Evolutionary conservation across 352 stramenopile genomes (phyloP).

Genomic region (Phytophthora crassamura): DNA sequence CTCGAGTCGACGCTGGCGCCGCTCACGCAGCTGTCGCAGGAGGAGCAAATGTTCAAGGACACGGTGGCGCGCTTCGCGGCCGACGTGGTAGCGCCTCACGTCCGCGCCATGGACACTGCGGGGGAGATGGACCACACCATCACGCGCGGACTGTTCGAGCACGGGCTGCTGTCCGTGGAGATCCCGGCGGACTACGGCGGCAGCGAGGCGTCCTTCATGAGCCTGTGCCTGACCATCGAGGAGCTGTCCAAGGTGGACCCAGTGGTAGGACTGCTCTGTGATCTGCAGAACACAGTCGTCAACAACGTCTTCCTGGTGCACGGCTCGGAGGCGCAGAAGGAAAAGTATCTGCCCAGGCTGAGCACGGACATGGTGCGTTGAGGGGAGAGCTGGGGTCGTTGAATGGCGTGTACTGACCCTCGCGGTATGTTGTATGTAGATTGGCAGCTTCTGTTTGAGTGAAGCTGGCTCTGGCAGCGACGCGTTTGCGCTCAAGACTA

Average conservation of each 20-base stretch:
- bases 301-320: constrained; percentile 96
- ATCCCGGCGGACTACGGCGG: constrained; percentile 94
- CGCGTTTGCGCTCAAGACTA: constrained; percentile 96
- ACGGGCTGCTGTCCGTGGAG: constrained; percentile 96
- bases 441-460: constrained; percentile 96
- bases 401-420: not conserved
- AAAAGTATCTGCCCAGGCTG: constrained; percentile 87
- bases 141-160: constrained; percentile 93
- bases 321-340: constrained; percentile 82
- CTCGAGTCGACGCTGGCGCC: constrained; percentile 41
- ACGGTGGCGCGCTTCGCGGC: constrained; percentile 86
- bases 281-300: constrained; percentile 95
- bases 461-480: constrained; percentile 95
- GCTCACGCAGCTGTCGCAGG: constrained; percentile 67
- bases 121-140: constrained; percentile 92
- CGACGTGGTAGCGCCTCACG: constrained; percentile 86
- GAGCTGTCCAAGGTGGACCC: constrained; percentile 97
- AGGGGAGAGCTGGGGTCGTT: not conserved
- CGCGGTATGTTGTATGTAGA: constrained; percentile 51
- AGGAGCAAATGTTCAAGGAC: constrained; percentile 79
- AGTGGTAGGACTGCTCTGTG: constrained; percentile 93
- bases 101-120: constrained; percentile 93
- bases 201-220: constrained; percentile 95
- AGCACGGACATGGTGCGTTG: constrained; percentile 74
- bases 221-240: constrained; percentile 95